Base-by-base conservation (phyloP, 495 filamentous ascomycete species). In the Hapsidospora chrysogenum region DNA sequence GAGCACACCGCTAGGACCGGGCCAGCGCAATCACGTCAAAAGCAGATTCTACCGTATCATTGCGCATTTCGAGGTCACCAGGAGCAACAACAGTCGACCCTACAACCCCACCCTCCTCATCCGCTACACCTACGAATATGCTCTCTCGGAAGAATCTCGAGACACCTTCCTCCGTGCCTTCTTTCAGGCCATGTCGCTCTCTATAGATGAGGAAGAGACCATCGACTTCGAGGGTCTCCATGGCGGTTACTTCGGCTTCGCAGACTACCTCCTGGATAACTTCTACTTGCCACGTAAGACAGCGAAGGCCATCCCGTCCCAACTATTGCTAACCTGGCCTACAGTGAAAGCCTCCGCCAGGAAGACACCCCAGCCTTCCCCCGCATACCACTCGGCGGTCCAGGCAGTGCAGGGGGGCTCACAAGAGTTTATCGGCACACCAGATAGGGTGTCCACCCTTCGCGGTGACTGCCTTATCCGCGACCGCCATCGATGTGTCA, bases 91-190 rank as follows among this genome's bases (percentile, higher is more conserved):
- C 38, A 9, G n/a, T n/a, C n/a, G n/a, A n/a, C n/a, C n/a, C n/a
- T 51, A 47, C 36, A 44, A 42, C 15, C 44, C 40, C 23, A 26
- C 44, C 35, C 31, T 33, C 29, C 45, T 51, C 13, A 33, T 51
- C 35, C 44, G 48, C 31, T 39, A 41, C 29, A 51, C 48, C 20
- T 51, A 47, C 35, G 42, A 47, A 44, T 46, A 51, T 44, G 36
- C 41, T 18, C 36, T 43, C 28, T 51, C 45, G 17, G 39, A 48
- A 31, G 26, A 43, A 40, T 48, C 43, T n/a, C 39, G 33, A 22
- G 45, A 48, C 36, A 44, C 41, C 31, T 34, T 51, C 16, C 35
- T 51, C 15, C 48, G 39, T 18, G 43, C 48, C 34, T 46, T 51
- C 16, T 46, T 46, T 23, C 38, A 36, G 27, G 32, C 43, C 10